Evolutionary conservation across 2,329 filamentous ascomycete genomes (phyloP), one percentile per base, ranked within the genome.

Genomic region (Nemania sp.): DNA sequence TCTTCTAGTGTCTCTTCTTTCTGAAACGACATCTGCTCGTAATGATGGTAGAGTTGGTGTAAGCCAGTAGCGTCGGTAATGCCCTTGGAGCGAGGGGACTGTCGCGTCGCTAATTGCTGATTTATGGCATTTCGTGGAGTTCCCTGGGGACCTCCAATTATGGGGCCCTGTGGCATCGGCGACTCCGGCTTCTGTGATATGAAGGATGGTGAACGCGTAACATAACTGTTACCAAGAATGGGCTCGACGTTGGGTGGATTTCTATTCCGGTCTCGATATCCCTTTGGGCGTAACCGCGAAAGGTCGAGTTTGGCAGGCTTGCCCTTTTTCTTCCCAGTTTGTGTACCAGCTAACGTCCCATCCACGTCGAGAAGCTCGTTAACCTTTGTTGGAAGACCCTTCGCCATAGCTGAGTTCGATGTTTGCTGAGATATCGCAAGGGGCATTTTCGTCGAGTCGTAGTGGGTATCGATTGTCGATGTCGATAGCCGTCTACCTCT

Each of bases 381-480:
- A 0, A 83, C 80, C 71, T 87, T 87, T 52, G 80, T 74, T 0
- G 86, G 85, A 5, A 84, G 75, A 3, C 85, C 86, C 71, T 86
- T 88, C 24, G 86, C 85, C 83, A 89, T 88, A 67, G 86, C 84
- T 1, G 86, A 87, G 51, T 82, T 84, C 0, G 86, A 88, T 0
- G 87, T 88, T 74, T 89, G 87, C 72, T 88, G 87, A 0, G 86
- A 87, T 67, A 88, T 84, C n/a, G 85, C 81, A 5, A 88, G 80
- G 11, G 86, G 86, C 55, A 86, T 81, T 72, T 86, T 87, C 5
- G 84, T 76, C 73, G 86, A 85, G 77, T 89, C 86, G 75, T 89
- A 89, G 77, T 84, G 87, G 0, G 86, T 87, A 35, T 80, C 80
- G 66, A 88, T 83, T n/a, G 86, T 88, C 4, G 86, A 87, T 43